These are phyloP conservation scores for Stentor roeselii DNA, from an alignment of 73 alveolate genomes.

Conservation along the genomic window DNA sequence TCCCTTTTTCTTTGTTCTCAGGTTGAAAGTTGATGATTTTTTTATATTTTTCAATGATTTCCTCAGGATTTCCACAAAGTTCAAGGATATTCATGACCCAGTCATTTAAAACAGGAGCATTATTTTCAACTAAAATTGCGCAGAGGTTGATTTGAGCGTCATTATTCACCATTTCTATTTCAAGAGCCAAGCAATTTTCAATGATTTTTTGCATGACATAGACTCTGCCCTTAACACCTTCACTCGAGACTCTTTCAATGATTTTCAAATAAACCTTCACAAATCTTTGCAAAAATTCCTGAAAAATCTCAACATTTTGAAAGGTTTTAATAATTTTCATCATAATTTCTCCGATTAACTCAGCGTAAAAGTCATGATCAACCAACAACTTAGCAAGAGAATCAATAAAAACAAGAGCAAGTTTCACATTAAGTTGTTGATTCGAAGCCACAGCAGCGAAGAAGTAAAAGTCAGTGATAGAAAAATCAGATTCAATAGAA, in stretches of 20 bases:
- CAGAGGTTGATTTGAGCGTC: neutral
- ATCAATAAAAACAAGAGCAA: conserved; percentile 84
- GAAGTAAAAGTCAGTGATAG: conserved; percentile 90
- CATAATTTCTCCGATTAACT: conserved; percentile 61
- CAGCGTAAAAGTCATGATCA: conserved; percentile 59
- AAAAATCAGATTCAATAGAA: conserved; percentile 75
- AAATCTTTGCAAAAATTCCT: conserved; percentile 68
- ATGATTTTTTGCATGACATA: neutral
- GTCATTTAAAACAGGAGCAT: neutral
- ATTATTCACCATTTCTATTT: neutral
- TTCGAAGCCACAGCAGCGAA: conserved; percentile 84
- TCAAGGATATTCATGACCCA: neutral
- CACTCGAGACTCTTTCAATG: neutral
- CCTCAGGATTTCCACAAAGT: neutral
- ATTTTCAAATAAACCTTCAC: conserved; percentile 55
- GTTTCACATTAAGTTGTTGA: conserved; percentile 83
- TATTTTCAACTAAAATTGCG: neutral
- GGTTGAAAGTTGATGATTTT: neutral
- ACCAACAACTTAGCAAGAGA: conserved; percentile 84
- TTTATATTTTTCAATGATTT: neutral
- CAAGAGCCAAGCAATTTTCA: neutral
- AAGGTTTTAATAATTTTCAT: conserved; percentile 57
- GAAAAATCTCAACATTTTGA: conserved; percentile 47
- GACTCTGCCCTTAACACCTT: neutral
- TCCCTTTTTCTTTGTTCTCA: conserved; percentile 28